Evolutionary conservation across 2,329 filamentous ascomycete genomes (phyloP).

Genomic region (Thielaviopsis ethacetica): DNA sequence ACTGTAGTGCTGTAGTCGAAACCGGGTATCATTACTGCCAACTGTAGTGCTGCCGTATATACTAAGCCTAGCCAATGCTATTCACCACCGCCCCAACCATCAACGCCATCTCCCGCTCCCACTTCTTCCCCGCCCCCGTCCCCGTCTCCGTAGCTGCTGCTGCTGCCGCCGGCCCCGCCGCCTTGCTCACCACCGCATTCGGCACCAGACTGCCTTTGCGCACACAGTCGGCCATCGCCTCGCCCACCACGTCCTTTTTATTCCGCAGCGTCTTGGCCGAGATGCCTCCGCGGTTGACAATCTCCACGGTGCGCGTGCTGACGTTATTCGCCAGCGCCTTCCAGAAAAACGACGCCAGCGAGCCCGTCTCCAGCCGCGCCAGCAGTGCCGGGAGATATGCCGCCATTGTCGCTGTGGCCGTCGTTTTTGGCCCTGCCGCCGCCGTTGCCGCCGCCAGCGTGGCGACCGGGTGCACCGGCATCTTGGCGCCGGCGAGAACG

Average conservation of each 20-base stretch:
- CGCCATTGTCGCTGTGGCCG: not conserved
- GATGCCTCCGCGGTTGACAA: slow-evolving; percentile 66
- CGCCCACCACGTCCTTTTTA: slow-evolving; percentile 57
- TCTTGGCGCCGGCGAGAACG: slow-evolving; percentile 51
- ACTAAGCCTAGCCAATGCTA: slow-evolving; percentile 27
- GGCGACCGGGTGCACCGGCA: slow-evolving; percentile 53
- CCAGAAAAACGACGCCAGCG: slow-evolving; percentile 86
- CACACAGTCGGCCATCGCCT: slow-evolving; percentile 71
- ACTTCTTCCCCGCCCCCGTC: slow-evolving; percentile 26
- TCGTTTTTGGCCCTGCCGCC: no score
- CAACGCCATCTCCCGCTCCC: slow-evolving; percentile 85
- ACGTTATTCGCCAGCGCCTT: slow-evolving; percentile 68
- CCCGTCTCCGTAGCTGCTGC: slow-evolving; percentile 18
- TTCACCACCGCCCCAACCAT: slow-evolving; percentile 77
- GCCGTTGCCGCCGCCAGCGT: slow-evolving; percentile 11
- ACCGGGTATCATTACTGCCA: no score
- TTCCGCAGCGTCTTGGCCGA: slow-evolving; percentile 64
- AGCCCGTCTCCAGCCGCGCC: slow-evolving; percentile 67
- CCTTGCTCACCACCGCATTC: slow-evolving; percentile 25
- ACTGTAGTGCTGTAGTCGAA: no score
- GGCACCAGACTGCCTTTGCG: slow-evolving; percentile 58
- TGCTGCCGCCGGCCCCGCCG: slow-evolving; percentile 20
- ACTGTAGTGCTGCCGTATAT: not conserved
- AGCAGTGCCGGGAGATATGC: slow-evolving; percentile 32
- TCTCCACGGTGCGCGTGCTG: slow-evolving; percentile 64